Evolutionary conservation across 225 moss, liverwort and hornwort species (phyloP).

Genomic region (Sphagnum contortum): DNA sequence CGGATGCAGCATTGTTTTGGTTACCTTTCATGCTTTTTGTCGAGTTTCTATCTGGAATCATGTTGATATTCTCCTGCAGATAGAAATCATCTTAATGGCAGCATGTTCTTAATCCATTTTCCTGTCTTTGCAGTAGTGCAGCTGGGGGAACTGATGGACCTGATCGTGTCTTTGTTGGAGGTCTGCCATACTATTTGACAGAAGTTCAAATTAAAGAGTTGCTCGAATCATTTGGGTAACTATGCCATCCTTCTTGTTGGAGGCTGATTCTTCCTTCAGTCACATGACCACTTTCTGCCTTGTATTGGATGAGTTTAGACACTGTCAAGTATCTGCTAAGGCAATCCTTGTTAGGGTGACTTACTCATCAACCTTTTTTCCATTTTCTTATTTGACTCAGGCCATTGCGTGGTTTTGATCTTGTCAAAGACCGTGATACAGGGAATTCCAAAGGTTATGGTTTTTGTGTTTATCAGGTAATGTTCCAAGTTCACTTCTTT

Average conservation of each 20-base stretch:
- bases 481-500: neutral
- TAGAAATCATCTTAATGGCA: neutral
- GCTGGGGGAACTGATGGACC: slow-evolving; percentile 97
- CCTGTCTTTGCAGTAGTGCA: slow-evolving; percentile 36
- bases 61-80: neutral
- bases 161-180: slow-evolving; percentile 96
- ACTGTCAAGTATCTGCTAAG: neutral
- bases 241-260: neutral
- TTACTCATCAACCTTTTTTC: slow-evolving; percentile 3
- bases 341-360: slow-evolving; percentile 5
- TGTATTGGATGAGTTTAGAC: slow-evolving; percentile 15
- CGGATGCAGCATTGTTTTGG: no score
- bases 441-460: slow-evolving; percentile 98
- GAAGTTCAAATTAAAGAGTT: slow-evolving; percentile 97
- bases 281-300: slow-evolving; percentile 8
- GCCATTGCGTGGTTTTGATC: slow-evolving; percentile 86
- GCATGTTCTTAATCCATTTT: neutral
- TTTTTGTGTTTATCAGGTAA: slow-evolving; percentile 93
- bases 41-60: no score
- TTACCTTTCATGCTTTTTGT: no score
- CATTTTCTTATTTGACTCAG: slow-evolving; percentile 23
- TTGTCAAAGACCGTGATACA: slow-evolving; percentile 96
- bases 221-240: slow-evolving; percentile 86
- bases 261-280: neutral
- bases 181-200: slow-evolving; percentile 85